A percentile compares a stretch with the other conserved stretches of the same genome.
Evolutionary conservation across 805 yeast genomes (phyloP).

Genomic region (Ogataea haglerorum): DNA sequence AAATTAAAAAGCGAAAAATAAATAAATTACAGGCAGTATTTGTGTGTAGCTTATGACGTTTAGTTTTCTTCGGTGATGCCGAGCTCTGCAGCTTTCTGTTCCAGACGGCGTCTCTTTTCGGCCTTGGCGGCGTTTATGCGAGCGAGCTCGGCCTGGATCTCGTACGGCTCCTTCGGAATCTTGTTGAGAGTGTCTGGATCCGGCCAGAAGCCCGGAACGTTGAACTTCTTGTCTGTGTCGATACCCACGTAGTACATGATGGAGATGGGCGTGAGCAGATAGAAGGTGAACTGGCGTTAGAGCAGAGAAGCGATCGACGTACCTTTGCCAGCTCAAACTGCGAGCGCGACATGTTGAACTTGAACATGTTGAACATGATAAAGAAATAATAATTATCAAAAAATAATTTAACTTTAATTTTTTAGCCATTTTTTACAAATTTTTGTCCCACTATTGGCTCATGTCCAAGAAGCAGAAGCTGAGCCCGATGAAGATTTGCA

Average conservation of each 20-base stretch:
- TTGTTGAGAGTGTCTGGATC: slow-evolving; percentile 89
- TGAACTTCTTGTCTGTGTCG: slow-evolving; percentile 83
- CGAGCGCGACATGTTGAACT: slow-evolving; percentile 39
- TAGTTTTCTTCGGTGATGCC: slow-evolving; percentile 59
- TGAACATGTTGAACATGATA: slow-evolving; percentile 5
- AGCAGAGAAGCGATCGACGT: slow-evolving; percentile 16
- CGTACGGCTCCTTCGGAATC: slow-evolving; percentile 90
- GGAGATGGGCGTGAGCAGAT: slow-evolving; percentile 79
- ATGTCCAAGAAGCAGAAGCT: slow-evolving; percentile 26
- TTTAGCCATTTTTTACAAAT: slow-evolving; percentile 6
- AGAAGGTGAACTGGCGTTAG: slow-evolving; percentile 64
- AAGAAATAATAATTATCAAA: not conserved
- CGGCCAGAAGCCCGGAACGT: slow-evolving; percentile 95
- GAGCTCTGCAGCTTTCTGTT: slow-evolving; percentile 63
- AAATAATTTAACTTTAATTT: not conserved
- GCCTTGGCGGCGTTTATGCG: slow-evolving; percentile 74
- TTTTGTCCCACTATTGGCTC: slow-evolving; percentile 7
- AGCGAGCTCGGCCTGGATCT: slow-evolving; percentile 86
- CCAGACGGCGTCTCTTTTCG: slow-evolving; percentile 70
- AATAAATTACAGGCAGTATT: slow-evolving; percentile 1
- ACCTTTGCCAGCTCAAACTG: slow-evolving; percentile 53
- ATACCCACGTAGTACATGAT: slow-evolving; percentile 93
- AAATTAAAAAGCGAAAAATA: slow-evolving; percentile 6
- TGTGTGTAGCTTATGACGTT: no score
- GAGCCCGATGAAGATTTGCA: slow-evolving; percentile 59